Percentiles rank a stretch among this genome's conserved stretches.
Conservation (phyloP, 1,284 basidiomycete species). For the Ceratobasidium sp. region DNA sequence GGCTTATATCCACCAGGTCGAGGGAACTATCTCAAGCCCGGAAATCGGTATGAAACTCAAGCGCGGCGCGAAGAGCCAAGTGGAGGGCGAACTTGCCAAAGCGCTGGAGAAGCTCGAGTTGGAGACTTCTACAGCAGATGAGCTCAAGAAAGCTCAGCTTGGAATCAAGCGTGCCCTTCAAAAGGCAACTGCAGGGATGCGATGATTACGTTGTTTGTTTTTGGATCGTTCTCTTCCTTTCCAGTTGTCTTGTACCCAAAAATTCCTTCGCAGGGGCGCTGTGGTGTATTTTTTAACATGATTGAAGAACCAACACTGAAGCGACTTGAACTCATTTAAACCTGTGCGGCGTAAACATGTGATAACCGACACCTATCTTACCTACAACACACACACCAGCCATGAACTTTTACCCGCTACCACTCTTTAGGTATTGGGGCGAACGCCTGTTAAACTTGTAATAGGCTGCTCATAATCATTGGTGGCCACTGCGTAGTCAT, state of each 20-base stretch:
- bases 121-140: constrained; percentile 89
- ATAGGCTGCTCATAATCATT: not conserved
- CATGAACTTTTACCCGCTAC: no score
- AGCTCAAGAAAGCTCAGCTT: constrained; percentile 92
- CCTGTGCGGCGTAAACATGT: no score
- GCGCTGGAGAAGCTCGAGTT: constrained; percentile 97
- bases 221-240: constrained; percentile 12
- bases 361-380: no score
- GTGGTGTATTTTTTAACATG: constrained; percentile 31
- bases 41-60: constrained; percentile 98
- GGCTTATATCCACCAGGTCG: constrained; percentile 93
- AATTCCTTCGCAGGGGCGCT: constrained; percentile 33
- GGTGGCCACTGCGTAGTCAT: not conserved
- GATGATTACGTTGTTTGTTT: constrained; percentile 52
- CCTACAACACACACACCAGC: no score
- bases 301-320: constrained; percentile 32
- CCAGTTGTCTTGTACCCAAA: constrained; percentile 17
- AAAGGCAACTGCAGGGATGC: constrained; percentile 89
- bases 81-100: constrained; percentile 94
- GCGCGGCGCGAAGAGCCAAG: constrained; percentile 89
- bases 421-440: no score
- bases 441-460: no score
- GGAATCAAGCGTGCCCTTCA: constrained; percentile 93
- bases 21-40: constrained; percentile 90
- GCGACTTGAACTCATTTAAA: not conserved